Base-by-base conservation (phyloP, 2,329 filamentous ascomycete species). In the Cercospora sojina region DNA sequence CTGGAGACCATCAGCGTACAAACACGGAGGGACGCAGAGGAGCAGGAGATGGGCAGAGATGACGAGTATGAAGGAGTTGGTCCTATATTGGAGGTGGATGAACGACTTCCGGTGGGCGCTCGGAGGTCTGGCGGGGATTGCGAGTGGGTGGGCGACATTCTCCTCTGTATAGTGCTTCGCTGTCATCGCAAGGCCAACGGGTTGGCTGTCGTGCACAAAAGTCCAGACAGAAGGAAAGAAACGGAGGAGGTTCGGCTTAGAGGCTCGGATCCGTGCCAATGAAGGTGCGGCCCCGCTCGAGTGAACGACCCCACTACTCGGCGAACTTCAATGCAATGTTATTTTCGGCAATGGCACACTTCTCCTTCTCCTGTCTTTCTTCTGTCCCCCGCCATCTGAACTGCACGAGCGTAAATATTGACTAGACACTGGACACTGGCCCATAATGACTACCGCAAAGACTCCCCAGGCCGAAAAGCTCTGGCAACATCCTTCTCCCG, bases 401-500 rank as follows among this genome's bases (percentile, higher is more conserved):
- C n/a, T 49, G 2, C n/a, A 20, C 2, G 8, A 10, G 13, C 7
- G 18, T 3, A 20, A 18, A 7, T 62, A 13, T 32, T 29, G 18
- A 35, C 13, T 12, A n/a, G 7, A 56, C 32, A 6, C 23, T n/a
- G 23, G 3, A 56, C 32, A 25, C 32, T 25, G 32, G 29, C 29
- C 35, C 2, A 56, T 8, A 25, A 67, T 66, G 65, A 60, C 53
- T 12, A 20, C 51, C 23, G 27, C 47, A 6, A 51, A 64, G n/a
- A n/a, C 55, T 13, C 25, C 41, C 23, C 35, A 67, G 25, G 47
- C 60, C 62, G 68, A 73, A 67, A 59, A 68, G 31, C 74, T 79
- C 32, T 79, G 78, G 78, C 64, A 69, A 41, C 77, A 84, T 72
- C 69, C 79, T 1, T 67, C 78, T 47, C 81, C 82, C 9, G 72